Evolutionary conservation across 352 stramenopile genomes (phyloP).

Genomic region (Globisporangium takayamanum): DNA sequence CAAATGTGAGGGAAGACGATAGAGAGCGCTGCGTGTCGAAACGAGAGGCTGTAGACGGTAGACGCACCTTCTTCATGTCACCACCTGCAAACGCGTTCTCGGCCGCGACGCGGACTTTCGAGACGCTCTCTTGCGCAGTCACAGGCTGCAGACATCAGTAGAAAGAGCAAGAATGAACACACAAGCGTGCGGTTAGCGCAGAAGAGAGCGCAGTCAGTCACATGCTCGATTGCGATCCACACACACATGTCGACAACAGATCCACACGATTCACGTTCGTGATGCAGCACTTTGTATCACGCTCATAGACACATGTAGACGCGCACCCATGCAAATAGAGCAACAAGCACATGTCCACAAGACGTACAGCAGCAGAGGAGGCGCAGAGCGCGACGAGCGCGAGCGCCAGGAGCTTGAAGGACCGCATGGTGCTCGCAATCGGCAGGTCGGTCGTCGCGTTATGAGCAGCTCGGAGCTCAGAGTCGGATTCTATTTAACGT

Average conservation of each 20-base stretch:
- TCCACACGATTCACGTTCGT: not conserved
- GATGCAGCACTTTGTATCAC: not conserved
- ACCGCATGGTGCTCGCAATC: slow-evolving; percentile 19
- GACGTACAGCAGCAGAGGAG: slow-evolving; percentile 8
- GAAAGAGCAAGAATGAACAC: not conserved
- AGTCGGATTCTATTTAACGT: too few relatives aligned
- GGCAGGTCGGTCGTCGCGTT: too few relatives aligned
- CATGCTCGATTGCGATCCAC: not conserved
- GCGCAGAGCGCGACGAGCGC: slow-evolving; percentile 18
- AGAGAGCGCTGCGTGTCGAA: too few relatives aligned
- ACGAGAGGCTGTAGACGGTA: not conserved
- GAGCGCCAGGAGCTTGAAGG: slow-evolving; percentile 18
- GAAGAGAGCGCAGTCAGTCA: slow-evolving; percentile 1
- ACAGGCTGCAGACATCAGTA: slow-evolving; percentile 9
- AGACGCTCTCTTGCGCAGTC: slow-evolving; percentile 29
- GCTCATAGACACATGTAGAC: not conserved
- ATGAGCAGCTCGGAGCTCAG: too few relatives aligned
- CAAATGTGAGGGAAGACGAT: not conserved
- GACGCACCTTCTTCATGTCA: slow-evolving; percentile 62
- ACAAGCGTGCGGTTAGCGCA: not conserved
- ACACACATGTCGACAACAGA: not conserved
- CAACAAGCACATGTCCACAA: not conserved
- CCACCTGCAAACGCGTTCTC: slow-evolving; percentile 76
- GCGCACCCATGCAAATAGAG: not conserved
- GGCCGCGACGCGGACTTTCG: slow-evolving; percentile 61